Evolutionary conservation across 192 early-diverging fungal genomes (phyloP), one percentile per base, ranked within the genome.

Genomic region (Chytriomyces hyalinus): DNA sequence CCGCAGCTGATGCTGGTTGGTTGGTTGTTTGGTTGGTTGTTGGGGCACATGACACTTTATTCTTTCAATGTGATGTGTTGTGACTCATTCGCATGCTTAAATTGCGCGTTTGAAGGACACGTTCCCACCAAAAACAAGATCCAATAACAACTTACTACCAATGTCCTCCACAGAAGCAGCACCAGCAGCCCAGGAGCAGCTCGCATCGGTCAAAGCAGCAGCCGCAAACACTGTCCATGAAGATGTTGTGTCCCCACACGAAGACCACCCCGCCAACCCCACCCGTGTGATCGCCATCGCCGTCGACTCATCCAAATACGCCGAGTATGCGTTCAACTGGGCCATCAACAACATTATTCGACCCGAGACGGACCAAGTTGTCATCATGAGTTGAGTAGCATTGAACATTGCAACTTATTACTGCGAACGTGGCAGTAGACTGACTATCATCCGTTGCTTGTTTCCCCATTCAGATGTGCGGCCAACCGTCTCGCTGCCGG

Each of bases 261-360:
- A 13, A 20, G 66, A 65, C 57, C 76, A 67, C 59, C 20, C 48
- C 65, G 65, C 44, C 63, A 17, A 11, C 6, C 51, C 49, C 6
- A 65, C 77, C 28, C 67, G 77, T 6, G 44, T 72, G 45, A 49
- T 78, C 45, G 67, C 68, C 1, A 78, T 78, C 49, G 77, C 77
- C n/a, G 61, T 78, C 3, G 77, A 78, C 47, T 53, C 77, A 2
- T 72, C 69, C 22, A 78, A 72, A 47, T 72, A 71, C 77, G 20
- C 61, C 48, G 77, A 78, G 65, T 51, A 78, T 49, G 81, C 81
- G n/a, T 77, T 84, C 45, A 45, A 75, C 57, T 84, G 81, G 80
- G 83, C 81, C 53, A 49, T 84, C 70, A 49, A 82, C 6, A 78
- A 84, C 67, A 28, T 84, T 8, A 60, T 82, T 11, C 46, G 63